Percentiles rank a stretch among this genome's conserved stretches.
These are phyloP conservation scores for Vanrija pseudolonga DNA, from an alignment of 1,284 basidiomycete species.

Conservation along the genomic window DNA sequence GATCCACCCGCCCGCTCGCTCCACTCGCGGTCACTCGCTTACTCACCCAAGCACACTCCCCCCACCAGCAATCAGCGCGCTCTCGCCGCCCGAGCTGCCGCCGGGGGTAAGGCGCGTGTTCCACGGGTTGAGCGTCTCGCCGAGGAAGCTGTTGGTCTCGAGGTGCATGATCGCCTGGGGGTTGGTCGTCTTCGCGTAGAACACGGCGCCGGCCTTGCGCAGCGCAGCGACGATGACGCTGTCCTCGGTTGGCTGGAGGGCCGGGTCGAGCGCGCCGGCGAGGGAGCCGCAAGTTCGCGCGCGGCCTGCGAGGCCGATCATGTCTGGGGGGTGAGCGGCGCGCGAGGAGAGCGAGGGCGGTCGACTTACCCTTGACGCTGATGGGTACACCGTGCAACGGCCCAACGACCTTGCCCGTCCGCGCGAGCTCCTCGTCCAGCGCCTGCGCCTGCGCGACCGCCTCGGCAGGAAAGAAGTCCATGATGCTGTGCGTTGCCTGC, in stretches of 20 bases:
- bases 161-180: conserved; percentile 39
- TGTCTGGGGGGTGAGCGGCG: conserved; percentile 31
- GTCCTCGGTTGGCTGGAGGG: conserved; percentile 1
- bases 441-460: conserved; percentile 58
- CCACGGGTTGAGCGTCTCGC: conserved; percentile 49
- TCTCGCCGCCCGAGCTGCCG: conserved; percentile 61
- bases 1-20: no score
- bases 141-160: conserved; percentile 31
- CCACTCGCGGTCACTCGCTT: no score
- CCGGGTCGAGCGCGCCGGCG: no score
- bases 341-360: no score
- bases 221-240: conserved; percentile 15
- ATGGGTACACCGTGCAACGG: conserved; percentile 63
- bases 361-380: conserved; percentile 54
- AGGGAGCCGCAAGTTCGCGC: neutral
- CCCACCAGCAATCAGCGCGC: conserved; percentile 51
- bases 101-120: conserved; percentile 57
- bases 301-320: conserved; percentile 46
- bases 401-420: conserved; percentile 55
- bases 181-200: conserved; percentile 23
- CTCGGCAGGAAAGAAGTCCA: conserved; percentile 64
- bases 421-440: conserved; percentile 58
- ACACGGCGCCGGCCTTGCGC: conserved; percentile 30
- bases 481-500: conserved; percentile 60
- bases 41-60: conserved; percentile 17